Base-by-base conservation (phyloP, 2,329 filamentous ascomycete genomes). In the Ascochyta pisi region DNA sequence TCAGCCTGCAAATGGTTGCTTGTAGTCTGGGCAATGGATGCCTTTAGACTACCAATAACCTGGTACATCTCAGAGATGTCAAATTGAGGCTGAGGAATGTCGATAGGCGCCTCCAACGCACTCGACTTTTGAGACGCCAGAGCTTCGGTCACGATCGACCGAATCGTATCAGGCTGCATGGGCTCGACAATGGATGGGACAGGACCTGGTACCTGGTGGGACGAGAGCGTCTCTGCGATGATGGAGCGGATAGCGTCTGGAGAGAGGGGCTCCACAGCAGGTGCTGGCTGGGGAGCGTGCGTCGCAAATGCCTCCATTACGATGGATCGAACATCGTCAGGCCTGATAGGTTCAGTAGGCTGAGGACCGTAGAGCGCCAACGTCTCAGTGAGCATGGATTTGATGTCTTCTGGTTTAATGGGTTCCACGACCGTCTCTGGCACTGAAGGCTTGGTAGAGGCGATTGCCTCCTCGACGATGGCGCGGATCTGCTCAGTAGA, bases 401-500 rank as follows among this genome's bases (percentile, higher is more conserved):
- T 67, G 19, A 71, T 64, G 29, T 71, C 67, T 47, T 73, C 69
- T 22, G 68, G 54, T 40, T 64, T 68, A 55, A 73, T 49, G 22
- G 67, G 39, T 27, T 68, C 67, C 33, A 52, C 38, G 22, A 46
- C 47, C 23, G 61, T 60, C 26, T 63, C 63, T 23, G 58, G 57
- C 23, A 50, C 45, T 31, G 40, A 26, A 58, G 72, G 50, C 45
- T 81, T 70, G 47, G 76, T 78, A 33, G 78, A 73, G 26, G 77
- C 74, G 29, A 96, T 77, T 1, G 88, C 89, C 66, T 90, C 86
- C n/a, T 92, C 74, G 3, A 83, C 74, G 34, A 79, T 79, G 19
- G 70, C 69, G 58, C 79, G 80, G 64, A 98, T 91, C 72, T 95
- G 90, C 53, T 97, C 92, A 65, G 92, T 77, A 64, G 64, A 65